These are phyloP conservation scores for Thraustochytrium striatum DNA, from an alignment of 352 stramenopile genomes.

Conservation along the genomic window DNA sequence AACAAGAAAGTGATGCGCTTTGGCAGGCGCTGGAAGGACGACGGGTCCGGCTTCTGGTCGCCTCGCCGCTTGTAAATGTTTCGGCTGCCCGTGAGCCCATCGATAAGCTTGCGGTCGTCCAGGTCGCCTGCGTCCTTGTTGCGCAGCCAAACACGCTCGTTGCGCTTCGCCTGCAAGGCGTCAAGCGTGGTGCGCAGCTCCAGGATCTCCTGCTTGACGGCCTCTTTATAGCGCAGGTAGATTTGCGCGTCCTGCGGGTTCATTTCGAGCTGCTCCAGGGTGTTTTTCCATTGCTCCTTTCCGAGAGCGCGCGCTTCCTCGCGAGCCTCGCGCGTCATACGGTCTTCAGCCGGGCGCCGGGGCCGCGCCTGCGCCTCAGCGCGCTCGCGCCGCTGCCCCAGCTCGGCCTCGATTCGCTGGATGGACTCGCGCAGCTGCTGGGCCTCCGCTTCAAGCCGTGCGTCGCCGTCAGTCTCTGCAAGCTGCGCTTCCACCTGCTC, in stretches of 20 bases:
- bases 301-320: conserved; percentile 15
- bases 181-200: conserved; percentile 62
- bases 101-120: conserved; percentile 87
- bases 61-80: conserved; percentile 88
- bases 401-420: conserved; percentile 25
- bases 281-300: conserved; percentile 28
- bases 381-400: neutral
- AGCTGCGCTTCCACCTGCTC: conserved; percentile 9
- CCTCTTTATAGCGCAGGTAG: conserved; percentile 65
- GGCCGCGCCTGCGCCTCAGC: neutral
- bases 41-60: conserved; percentile 45
- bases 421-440: conserved; percentile 15
- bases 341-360: no score
- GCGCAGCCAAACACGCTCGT: conserved; percentile 84
- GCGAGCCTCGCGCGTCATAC: conserved; percentile 30
- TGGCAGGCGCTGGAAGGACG: conserved; percentile 16
- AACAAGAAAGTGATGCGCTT: conserved; percentile 83
- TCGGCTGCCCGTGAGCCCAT: conserved; percentile 82
- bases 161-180: conserved; percentile 60
- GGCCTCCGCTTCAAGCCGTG: conserved; percentile 2
- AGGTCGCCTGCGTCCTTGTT: conserved; percentile 84
- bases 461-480: neutral
- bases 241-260: conserved; percentile 68
- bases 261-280: conserved; percentile 74
- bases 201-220: conserved; percentile 69